Evolutionary conservation across 805 yeast genomes (phyloP).

Genomic region (Sugiyamaella qingdaonensis): DNA sequence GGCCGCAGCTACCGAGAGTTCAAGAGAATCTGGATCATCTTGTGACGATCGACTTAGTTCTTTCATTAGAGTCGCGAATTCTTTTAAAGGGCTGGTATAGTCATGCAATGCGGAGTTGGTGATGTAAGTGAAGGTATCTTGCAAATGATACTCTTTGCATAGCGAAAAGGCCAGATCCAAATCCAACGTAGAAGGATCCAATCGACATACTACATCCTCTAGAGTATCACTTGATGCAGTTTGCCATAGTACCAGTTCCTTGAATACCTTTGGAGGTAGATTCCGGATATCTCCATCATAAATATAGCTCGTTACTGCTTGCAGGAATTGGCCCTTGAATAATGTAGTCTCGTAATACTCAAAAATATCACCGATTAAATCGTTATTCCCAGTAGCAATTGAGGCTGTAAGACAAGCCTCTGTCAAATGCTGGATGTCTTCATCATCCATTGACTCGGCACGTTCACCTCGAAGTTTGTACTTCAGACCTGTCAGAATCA

Average conservation of each 20-base stretch:
- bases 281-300: constrained; percentile 41
- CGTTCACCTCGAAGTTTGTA: constrained; percentile 35
- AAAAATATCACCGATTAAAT: constrained; percentile 38
- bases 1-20: constrained; percentile 20
- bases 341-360: constrained; percentile 40
- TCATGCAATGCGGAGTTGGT: constrained; percentile 71
- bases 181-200: constrained; percentile 68
- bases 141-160: constrained; percentile 52
- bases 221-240: constrained; percentile 45
- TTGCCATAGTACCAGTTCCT: constrained; percentile 50
- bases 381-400: constrained; percentile 35
- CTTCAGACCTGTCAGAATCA: constrained; percentile 51
- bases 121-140: constrained; percentile 63
- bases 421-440: constrained; percentile 31
- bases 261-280: constrained; percentile 62
- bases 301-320: constrained; percentile 49
- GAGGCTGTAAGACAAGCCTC: constrained; percentile 40
- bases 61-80: constrained; percentile 42
- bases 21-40: constrained; percentile 18
- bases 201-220: constrained; percentile 63
- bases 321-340: constrained; percentile 43
- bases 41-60: constrained; percentile 1
- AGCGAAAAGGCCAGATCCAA: constrained; percentile 68
- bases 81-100: constrained; percentile 64
- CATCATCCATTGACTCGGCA: constrained; percentile 27